A percentile compares a stretch with the other conserved stretches of the same genome.
Conservation (phyloP, 2,329 filamentous ascomycete genomes). For the Pseudocercospora pini-densiflorae region DNA sequence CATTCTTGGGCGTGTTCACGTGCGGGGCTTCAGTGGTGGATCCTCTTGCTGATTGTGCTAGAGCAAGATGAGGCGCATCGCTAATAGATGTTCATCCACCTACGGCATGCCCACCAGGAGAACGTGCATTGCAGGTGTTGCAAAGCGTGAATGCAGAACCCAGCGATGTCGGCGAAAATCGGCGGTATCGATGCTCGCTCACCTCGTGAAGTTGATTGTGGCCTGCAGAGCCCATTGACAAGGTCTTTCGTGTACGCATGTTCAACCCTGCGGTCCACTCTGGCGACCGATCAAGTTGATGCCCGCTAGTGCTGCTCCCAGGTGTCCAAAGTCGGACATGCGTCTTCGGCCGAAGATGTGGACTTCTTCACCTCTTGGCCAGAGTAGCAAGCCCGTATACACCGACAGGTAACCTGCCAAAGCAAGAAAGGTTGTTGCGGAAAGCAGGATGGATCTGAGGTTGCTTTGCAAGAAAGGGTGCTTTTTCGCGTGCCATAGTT, state of each 20-base stretch:
- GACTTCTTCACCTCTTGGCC: constrained; percentile 39
- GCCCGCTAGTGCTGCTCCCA: constrained; percentile 41
- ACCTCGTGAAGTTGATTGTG: background rate
- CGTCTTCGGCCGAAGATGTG: constrained; percentile 42
- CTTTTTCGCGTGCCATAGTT: constrained; percentile 21
- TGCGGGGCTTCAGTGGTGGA: no score
- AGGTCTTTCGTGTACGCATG: background rate
- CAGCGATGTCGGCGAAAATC: background rate
- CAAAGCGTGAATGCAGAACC: background rate
- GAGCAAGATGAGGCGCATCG: no score
- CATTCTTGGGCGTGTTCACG: no score
- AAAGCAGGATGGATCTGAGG: constrained; percentile 27
- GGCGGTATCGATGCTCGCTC: background rate
- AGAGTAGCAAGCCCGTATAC: constrained; percentile 32
- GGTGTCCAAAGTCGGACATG: constrained; percentile 40
- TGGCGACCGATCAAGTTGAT: constrained; percentile 31
- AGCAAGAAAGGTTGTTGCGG: constrained; percentile 25
- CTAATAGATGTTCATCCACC: no score
- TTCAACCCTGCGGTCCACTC: constrained; percentile 9
- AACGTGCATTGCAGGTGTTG: background rate
- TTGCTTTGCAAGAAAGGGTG: constrained; percentile 28
- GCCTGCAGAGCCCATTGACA: background rate
- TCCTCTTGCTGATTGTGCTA: no score
- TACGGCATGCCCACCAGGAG: background rate
- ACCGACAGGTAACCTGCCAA: constrained; percentile 29